Conservation (phyloP, 1,284 basidiomycete species). For the Rugosomyces carneus region DNA sequence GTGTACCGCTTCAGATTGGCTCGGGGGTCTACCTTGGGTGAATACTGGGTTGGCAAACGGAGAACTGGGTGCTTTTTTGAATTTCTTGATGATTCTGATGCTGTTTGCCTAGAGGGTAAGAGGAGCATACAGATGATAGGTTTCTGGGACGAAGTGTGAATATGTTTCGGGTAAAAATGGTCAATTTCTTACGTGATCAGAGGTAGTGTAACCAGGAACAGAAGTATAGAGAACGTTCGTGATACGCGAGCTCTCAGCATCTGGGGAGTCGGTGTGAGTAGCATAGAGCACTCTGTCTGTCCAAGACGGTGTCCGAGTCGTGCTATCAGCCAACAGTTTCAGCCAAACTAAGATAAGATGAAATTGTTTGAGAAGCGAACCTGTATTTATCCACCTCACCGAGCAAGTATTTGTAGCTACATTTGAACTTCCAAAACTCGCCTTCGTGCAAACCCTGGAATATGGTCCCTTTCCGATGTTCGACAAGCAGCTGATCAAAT, state of each 20-base stretch:
- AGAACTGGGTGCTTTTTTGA: conserved; percentile 33
- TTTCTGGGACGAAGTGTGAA: conserved; percentile 41
- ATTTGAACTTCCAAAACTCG: conserved; percentile 78
- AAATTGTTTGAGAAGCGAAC: conserved; percentile 33
- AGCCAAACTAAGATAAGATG: conserved; percentile 5
- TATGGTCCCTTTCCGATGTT: conserved; percentile 55
- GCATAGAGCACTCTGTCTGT: conserved; percentile 92
- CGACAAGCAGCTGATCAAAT: conserved; percentile 71
- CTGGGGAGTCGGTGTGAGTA: conserved; percentile 65
- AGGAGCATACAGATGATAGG: conserved; percentile 59
- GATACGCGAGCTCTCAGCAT: conserved; percentile 48
- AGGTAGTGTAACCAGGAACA: conserved; percentile 71
- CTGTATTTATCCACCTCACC: conserved; percentile 78
- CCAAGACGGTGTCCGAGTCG: conserved; percentile 84
- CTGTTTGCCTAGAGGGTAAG: conserved; percentile 36
- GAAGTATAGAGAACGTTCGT: conserved; percentile 67
- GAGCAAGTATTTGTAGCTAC: conserved; percentile 83
- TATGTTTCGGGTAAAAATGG: conserved; percentile 3
- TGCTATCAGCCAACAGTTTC: conserved; percentile 30
- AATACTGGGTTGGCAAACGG: conserved; percentile 44
- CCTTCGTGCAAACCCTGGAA: conserved; percentile 78
- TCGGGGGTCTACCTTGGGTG: conserved; percentile 44
- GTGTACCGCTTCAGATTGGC: conserved; percentile 52
- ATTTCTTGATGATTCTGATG: conserved; percentile 1
- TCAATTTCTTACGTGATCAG: conserved; percentile 56